phyloP scores from a whole-genome alignment of 495 filamentous ascomycete species.

The Friedmanniomyces endolithicus region DNA sequence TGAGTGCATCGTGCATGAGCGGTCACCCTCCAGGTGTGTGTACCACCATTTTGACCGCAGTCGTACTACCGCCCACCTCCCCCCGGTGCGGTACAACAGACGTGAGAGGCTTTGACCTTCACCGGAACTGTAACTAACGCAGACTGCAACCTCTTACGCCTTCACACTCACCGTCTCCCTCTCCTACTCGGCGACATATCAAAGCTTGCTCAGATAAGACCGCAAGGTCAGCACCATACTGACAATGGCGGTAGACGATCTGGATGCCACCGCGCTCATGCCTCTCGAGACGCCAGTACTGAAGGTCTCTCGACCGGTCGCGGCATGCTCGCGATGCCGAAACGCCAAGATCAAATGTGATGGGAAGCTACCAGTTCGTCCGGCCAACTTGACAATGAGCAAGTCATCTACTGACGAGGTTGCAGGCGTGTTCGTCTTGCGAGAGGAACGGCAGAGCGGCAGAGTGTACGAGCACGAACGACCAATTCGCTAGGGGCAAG shows the following conservation, averaged over 20 bases:
- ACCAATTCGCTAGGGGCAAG: constrained; percentile 87
- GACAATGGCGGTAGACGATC: constrained; percentile 13
- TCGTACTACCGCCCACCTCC: no score
- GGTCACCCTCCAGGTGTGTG: neutral
- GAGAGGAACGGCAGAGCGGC: constrained; percentile 67
- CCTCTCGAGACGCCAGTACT: constrained; percentile 62
- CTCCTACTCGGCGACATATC: neutral
- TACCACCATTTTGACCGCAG: neutral
- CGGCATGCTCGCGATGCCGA: constrained; percentile 85
- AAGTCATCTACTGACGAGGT: neutral
- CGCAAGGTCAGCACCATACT: neutral
- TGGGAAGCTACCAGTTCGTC: constrained; percentile 59
- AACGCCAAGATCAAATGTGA: constrained; percentile 93
- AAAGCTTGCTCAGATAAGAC: neutral
- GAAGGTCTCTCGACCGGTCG: constrained; percentile 80
- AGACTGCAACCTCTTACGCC: no score
- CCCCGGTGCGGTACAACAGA: no score
- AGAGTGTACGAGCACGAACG: constrained; percentile 85
- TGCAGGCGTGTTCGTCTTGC: constrained; percentile 68
- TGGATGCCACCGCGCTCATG: constrained; percentile 20
- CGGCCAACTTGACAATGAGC: neutral
- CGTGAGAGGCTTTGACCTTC: neutral
- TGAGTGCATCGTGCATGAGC: neutral
- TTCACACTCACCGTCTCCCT: neutral
- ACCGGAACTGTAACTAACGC: neutral